A percentile compares a stretch with the other conserved stretches of the same genome.
Conservation (phyloP, 2,329 filamentous ascomycete species). For the Epichloe elymi region DNA sequence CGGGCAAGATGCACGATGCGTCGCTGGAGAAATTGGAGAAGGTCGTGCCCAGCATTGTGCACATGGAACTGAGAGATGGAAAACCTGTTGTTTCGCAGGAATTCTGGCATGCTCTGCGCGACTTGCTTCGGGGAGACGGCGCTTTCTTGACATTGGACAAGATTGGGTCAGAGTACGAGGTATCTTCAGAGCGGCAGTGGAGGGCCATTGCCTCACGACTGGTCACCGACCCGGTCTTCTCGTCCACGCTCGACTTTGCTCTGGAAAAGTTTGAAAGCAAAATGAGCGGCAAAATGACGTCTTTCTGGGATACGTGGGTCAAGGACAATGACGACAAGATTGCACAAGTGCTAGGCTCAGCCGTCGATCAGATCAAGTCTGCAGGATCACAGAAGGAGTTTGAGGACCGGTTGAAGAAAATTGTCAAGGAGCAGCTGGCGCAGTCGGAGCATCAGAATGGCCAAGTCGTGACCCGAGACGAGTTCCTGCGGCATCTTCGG, state of each 20-base stretch:
- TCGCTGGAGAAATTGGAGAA: slow-evolving; percentile 30
- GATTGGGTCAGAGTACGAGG: slow-evolving; percentile 21
- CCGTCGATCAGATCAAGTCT: slow-evolving; percentile 21
- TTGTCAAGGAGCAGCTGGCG: slow-evolving; percentile 24
- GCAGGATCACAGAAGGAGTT: slow-evolving; percentile 21
- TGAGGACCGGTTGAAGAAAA: slow-evolving; percentile 21
- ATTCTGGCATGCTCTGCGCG: slow-evolving; percentile 54
- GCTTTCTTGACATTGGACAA: slow-evolving; percentile 34
- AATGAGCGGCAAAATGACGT: slow-evolving; percentile 20
- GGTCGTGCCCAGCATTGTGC: slow-evolving; percentile 42
- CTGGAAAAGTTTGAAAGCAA: slow-evolving; percentile 13
- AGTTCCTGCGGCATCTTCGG: slow-evolving; percentile 33
- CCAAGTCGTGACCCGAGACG: slow-evolving; percentile 30
- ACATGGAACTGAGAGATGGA: slow-evolving; percentile 40
- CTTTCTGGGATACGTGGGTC: slow-evolving; percentile 39
- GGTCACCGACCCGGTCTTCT: slow-evolving; percentile 19
- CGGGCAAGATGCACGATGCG: slow-evolving; percentile 21
- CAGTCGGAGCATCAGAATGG: slow-evolving; percentile 16
- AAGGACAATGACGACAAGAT: slow-evolving; percentile 33
- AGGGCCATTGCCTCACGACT: slow-evolving; percentile 30
- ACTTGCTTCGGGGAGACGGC: slow-evolving; percentile 36
- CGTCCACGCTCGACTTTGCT: slow-evolving; percentile 14
- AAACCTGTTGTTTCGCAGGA: slow-evolving; percentile 40
- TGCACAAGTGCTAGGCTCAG: slow-evolving; percentile 16
- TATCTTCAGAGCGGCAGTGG: slow-evolving; percentile 35